phyloP scores from a whole-genome alignment of 805 yeast genomes.

The Jamesozyma jinghongensis region DNA sequence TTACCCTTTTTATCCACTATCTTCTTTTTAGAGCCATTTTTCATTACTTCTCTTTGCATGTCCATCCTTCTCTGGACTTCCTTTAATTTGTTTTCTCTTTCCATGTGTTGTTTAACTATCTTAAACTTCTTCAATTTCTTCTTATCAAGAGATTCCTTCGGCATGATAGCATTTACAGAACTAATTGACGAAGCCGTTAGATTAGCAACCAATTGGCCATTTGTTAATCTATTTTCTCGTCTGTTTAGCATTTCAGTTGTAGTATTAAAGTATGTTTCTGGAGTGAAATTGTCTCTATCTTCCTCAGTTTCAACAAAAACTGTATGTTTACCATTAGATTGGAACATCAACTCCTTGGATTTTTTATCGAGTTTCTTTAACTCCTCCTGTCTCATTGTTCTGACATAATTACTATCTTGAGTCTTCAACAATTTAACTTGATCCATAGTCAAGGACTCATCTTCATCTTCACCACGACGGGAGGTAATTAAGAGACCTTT shows the following conservation, averaged over 20 bases:
- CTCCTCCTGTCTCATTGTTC: constrained; percentile 68
- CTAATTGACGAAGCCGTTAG: constrained; percentile 9
- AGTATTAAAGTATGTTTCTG: constrained; percentile 63
- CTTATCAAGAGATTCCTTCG: constrained; percentile 36
- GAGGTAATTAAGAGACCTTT: constrained; percentile 61
- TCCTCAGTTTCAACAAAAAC: constrained; percentile 66
- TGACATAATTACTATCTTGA: constrained; percentile 81
- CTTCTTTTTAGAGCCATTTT: constrained; percentile 80
- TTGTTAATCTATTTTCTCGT: constrained; percentile 62
- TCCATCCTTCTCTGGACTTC: constrained; percentile 67
- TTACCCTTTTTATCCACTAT: constrained; percentile 56
- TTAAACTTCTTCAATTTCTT: constrained; percentile 55
- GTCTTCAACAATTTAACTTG: constrained; percentile 79
- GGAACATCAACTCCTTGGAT: constrained; percentile 38
- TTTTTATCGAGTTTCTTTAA: constrained; percentile 49
- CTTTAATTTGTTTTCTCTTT: constrained; percentile 58
- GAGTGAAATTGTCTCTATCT: constrained; percentile 48
- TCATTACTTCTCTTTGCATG: constrained; percentile 78
- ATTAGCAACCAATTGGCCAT: constrained; percentile 44
- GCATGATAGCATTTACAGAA: constrained; percentile 23
- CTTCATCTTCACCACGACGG: constrained; percentile 43
- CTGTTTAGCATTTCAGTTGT: constrained; percentile 51
- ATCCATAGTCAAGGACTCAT: constrained; percentile 45
- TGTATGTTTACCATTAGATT: constrained; percentile 66
- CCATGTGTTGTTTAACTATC: constrained; percentile 52